Base-by-base conservation (phyloP, 2,329 filamentous ascomycete species). In the Ophiostoma quercus region DNA sequence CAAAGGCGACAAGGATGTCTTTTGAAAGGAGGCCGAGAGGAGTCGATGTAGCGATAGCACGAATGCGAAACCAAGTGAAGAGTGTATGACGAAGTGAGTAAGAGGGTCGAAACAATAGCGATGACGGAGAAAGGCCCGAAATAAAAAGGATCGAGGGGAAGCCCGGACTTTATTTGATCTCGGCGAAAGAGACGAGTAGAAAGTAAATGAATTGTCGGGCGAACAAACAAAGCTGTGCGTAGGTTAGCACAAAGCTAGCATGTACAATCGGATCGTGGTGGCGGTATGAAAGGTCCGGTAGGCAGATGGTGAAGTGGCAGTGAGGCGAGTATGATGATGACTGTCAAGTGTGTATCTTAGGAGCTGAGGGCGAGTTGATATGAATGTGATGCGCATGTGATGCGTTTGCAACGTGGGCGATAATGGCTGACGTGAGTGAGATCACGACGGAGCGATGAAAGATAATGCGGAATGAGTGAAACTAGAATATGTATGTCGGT, bases 201-300 rank as follows among this genome's bases (percentile, higher is more conserved):
- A 47, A 16, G n/a, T 22, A 67, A 51, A n/a, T 32, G 41, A 51
- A 12, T n/a, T 62, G 54, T 51, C 32, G 32, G 32, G n/a, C 7
- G 66, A 60, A 19, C n/a, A 60, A 57, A 57, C 22, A 25, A 57
- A n/a, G 29, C 34, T 37, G 60, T 16, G 37, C 32, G n/a, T 32
- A 41, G 34, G 34, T 22, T 19, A 65, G 62, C 57, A 14, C 57
- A 34, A n/a, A 41, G 34, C 19, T 22, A 41, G 8, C 62, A 65
- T 39, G 62, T 34, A 65, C 19, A 22, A 39, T 41, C 7, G n/a
- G 62, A 39, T 29, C 25, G 25, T 29, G 25, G 62, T 65, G 62
- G 62, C 62, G 62, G 62, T 65, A 65, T 65, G 62, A 41, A n/a
- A 19, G 62, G 34, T 8, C 34, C 34, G 34, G 62, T 39, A 34